phyloP scores from a whole-genome alignment of 176 grass and related monocot species.

The bread wheat (Triticum aestivum) region IWGSC_CS_RefSeq_v2.1 NC_057809.1:107235061-107235560 shows the following conservation, averaged over 20 bases:
- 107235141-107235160: background rate
- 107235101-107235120: background rate
- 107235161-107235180: background rate
- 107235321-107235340: background rate
- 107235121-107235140: background rate
- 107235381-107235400: background rate
- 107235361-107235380: background rate
- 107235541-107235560: background rate
- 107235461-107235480: constrained; percentile 2
- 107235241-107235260: background rate
- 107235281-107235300: constrained; percentile 4
- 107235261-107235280: background rate
- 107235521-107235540: background rate
- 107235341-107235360: constrained; percentile 10
- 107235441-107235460: background rate
- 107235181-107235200: background rate
- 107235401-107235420: background rate
- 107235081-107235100: background rate
- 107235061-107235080: background rate
- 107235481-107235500: background rate
- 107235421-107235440: background rate
- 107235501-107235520: background rate
- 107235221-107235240: background rate
- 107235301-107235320: background rate
- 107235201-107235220: background rate